Base-by-base conservation (phyloP, 768 basidiomycete species). In the Russula dissimulans region DNA sequence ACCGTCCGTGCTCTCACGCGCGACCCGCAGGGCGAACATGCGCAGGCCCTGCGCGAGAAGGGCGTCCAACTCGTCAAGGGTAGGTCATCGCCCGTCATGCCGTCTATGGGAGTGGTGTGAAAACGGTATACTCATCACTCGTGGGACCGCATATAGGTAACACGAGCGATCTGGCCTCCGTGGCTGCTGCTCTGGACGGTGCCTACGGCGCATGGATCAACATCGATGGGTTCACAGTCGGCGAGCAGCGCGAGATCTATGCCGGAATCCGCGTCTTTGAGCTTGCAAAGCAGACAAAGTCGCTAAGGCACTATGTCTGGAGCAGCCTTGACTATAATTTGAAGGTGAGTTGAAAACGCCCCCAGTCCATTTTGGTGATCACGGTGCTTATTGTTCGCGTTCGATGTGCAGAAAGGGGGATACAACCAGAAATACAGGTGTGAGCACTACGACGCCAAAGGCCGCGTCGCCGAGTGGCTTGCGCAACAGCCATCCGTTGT, bases 221-320 rank as follows among this genome's bases (percentile, higher is more conserved):
- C 52, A n/a, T 50, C 6, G 60, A 61, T 22, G 63, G 63, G 17
- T 76, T 76, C 59, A 77, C 72, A 5, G 72, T 76, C n/a, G 75
- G 75, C 17, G 73, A 75, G 64, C 68, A 74, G 60, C 70, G 69
- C 50, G 76, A 77, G 64, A 71, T 75, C 2, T 68, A 75, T 69
- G 60, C 68, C n/a, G 75, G 75, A 0, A 70, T 77, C 47, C 70
- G 73, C 54, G 73, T 77, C 9, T 77, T 75, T 56, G 76, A 78
- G 56, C 66, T 67, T 11, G 73, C 76, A 3, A 70, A 75, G 52
- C 70, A 70, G 34, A 69, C 65, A 5, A 65, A 66, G 18, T 65
- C 61, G 15, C 15, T 74, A 57, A 66, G 71, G 29, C 77, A 78
- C 60, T 73, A 73, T 45, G 66, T 78, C 29, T 78, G 71, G 71